A percentile compares a stretch with the other conserved stretches of the same genome.
Conservation (phyloP, 306 rosid species). For the Canavalia gladiata region DNA sequence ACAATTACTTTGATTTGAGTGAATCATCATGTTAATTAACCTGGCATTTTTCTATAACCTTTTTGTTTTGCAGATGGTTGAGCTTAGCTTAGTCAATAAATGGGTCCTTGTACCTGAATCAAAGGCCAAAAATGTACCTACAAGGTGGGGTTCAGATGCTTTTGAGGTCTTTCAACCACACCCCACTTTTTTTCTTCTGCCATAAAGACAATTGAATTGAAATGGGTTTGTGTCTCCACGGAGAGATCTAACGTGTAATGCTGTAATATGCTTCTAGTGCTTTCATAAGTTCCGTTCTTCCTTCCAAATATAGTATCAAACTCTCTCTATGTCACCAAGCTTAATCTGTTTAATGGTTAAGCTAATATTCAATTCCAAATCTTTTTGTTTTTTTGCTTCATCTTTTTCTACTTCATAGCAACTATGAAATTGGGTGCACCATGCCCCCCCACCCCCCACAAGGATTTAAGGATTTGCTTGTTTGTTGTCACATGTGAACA, state of each 20-base stretch:
- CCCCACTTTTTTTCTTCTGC: conserved; percentile 18
- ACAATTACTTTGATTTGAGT: neutral
- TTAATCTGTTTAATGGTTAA: conserved; percentile 45
- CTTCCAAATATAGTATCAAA: conserved; percentile 49
- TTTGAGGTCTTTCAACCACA: conserved; percentile 34
- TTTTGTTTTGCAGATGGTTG: conserved; percentile 68
- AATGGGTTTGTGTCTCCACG: conserved; percentile 41
- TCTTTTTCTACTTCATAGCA: conserved; percentile 37
- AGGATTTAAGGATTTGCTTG: conserved; percentile 27
- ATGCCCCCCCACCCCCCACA: conserved; percentile 32
- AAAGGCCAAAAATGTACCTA: conserved; percentile 59
- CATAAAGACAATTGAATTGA: conserved; percentile 44
- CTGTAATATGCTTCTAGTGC: conserved; percentile 31
- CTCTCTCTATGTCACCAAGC: conserved; percentile 35
- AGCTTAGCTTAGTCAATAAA: conserved; percentile 36
- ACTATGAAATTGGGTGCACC: conserved; percentile 49
- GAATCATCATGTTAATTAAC: neutral
- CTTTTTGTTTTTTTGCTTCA: neutral
- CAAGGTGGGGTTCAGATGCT: conserved; percentile 50
- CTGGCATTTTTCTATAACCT: conserved; percentile 34
- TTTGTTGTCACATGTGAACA: conserved; percentile 43
- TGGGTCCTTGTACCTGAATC: conserved; percentile 52
- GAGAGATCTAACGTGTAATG: conserved; percentile 59
- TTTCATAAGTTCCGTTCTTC: conserved; percentile 32
- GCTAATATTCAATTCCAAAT: conserved; percentile 41